Conservation (phyloP, 768 basidiomycete species). For the Sporobolomyces phaffii region DNA sequence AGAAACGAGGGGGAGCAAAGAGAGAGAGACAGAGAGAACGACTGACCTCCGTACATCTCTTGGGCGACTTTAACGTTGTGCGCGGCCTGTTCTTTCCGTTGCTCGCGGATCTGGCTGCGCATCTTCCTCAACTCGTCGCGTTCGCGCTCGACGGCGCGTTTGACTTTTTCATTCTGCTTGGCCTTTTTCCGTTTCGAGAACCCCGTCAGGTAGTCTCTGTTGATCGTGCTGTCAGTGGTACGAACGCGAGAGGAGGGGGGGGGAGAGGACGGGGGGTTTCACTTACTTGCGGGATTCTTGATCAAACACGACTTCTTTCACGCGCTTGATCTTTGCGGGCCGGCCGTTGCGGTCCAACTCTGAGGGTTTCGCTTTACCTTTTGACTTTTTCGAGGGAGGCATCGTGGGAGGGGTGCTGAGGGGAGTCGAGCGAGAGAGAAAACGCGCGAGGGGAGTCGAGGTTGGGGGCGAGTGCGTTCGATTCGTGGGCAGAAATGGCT, state of each 20-base stretch:
- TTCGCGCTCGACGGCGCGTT: constrained; percentile 33
- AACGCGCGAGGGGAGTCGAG: background rate
- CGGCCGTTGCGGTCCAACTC: constrained; percentile 16
- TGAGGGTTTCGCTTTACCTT: constrained; percentile 1
- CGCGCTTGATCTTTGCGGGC: constrained; percentile 27
- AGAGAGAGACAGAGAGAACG: too few species aligned
- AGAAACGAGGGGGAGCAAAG: too few species aligned
- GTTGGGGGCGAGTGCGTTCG: background rate
- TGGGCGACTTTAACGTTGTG: constrained; percentile 25
- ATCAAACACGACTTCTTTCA: constrained; percentile 39
- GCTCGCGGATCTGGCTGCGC: constrained; percentile 23
- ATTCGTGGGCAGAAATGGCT: background rate
- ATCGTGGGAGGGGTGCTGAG: background rate
- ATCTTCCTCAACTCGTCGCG: constrained; percentile 24
- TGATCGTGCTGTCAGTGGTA: background rate
- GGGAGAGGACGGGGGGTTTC: background rate
- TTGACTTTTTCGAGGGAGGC: background rate
- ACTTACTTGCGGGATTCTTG: constrained; percentile 33
- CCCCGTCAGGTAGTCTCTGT: constrained; percentile 36
- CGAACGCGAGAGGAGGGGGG: background rate
- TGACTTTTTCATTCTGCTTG: constrained; percentile 23
- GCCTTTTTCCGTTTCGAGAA: constrained; percentile 38
- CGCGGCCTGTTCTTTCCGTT: constrained; percentile 34
- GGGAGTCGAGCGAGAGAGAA: background rate
- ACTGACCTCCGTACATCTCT: constrained; percentile 34